A percentile compares a stretch with the other conserved stretches of the same genome.
These are phyloP conservation scores for Phytopythium kandeliae DNA, from an alignment of 352 stramenopile genomes.

Conservation along the genomic window DNA sequence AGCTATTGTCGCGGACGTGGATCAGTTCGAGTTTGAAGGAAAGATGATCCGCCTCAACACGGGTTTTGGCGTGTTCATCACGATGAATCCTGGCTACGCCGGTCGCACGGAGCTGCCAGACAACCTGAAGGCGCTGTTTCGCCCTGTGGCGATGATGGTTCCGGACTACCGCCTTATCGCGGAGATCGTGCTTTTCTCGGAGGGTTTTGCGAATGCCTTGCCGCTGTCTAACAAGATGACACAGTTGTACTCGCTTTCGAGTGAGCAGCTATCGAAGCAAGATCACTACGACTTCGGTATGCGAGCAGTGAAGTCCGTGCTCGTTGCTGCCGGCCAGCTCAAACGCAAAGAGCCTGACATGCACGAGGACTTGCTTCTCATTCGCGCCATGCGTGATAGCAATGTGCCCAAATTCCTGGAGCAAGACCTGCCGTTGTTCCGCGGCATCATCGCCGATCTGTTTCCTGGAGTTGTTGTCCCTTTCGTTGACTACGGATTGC, in stretches of 20 bases:
- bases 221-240: slow-evolving; percentile 94
- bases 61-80: slow-evolving; percentile 94
- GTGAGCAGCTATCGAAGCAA: slow-evolving; percentile 93
- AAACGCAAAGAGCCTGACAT: slow-evolving; percentile 93
- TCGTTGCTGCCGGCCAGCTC: slow-evolving; percentile 91
- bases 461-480: slow-evolving; percentile 93
- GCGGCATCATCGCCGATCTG: slow-evolving; percentile 92
- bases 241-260: slow-evolving; percentile 90
- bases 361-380: slow-evolving; percentile 92
- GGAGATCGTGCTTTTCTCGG: slow-evolving; percentile 93
- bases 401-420: slow-evolving; percentile 96
- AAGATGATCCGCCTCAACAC: slow-evolving; percentile 89
- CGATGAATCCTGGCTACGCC: slow-evolving; percentile 94
- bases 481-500: slow-evolving; percentile 91
- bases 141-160: slow-evolving; percentile 94
- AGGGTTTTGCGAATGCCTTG: slow-evolving; percentile 91
- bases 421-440: slow-evolving; percentile 92
- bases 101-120: slow-evolving; percentile 90
- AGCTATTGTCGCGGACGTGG: slow-evolving; percentile 85
- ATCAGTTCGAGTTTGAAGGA: slow-evolving; percentile 93
- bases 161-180: slow-evolving; percentile 93
- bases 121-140: slow-evolving; percentile 93
- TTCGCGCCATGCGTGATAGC: slow-evolving; percentile 94
- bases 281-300: slow-evolving; percentile 95
- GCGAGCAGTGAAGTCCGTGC: slow-evolving; percentile 91